Base-by-base conservation (phyloP, 2,329 filamentous ascomycete genomes). In the Talaromyces funiculosus region DNA sequence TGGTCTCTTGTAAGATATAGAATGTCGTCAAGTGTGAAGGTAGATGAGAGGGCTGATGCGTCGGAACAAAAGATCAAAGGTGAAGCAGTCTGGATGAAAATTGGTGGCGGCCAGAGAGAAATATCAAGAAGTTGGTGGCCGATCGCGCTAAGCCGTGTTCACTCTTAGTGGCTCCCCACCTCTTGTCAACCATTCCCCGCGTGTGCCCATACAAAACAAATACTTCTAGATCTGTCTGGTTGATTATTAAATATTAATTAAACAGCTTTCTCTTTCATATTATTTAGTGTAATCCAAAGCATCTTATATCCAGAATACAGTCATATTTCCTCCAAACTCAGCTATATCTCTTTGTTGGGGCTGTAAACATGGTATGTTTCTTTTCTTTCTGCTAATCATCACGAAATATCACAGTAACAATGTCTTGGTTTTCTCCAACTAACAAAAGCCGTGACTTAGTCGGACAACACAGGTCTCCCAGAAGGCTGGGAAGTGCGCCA, bases 401-500 rank as follows among this genome's bases (percentile, higher is more conserved):
- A 33, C 10, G 9, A 51, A 51, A 51, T 10, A 35, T 33, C n/a
- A 43, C 42, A 45, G 31, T 40, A 24, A 38, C 43, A 18, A 16
- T 24, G 9, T 18, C 10, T 49, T 14, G 45, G 20, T 18, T 3
- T 3, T 26, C 49, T 24, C 47, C 55, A 57, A n/a, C 63, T 64
- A 20, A 63, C 45, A 33, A 18, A 5, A 33, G 8, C 12, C 59
- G 37, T 18, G 51, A 31, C 24, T 29, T 53, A 89, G 86, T 78
- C 84, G 71, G 89, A 92, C 16, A 45, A 45, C 60, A 87, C 88
- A 67, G 93, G 93, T 74, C 86, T 97, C 65, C 92, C 92, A 64
- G 76, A 86, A 54, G 86, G 87, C 75, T 97, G 93, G 92, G 94
- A 97, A 80, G 91, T 99, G 72, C 91, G 94, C 75, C 91, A 95